Conservation (phyloP, 139 green algal genomes). For the Microglena sp. region DNA sequence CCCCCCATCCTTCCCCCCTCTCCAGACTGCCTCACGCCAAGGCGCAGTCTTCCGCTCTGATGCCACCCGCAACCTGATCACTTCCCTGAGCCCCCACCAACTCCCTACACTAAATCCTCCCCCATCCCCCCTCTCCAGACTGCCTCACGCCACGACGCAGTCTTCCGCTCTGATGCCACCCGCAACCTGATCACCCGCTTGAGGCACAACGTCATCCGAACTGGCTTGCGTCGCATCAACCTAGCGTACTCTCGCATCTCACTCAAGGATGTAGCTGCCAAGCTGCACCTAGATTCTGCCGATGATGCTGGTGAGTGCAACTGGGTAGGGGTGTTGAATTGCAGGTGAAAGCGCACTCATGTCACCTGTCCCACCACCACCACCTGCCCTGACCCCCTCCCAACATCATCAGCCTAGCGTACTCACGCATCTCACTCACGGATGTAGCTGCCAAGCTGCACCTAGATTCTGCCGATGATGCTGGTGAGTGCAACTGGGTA, state of each 20-base stretch:
- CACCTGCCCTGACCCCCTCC: too few species aligned
- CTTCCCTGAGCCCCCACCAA: slow-evolving; percentile 81
- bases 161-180: slow-evolving; percentile 69
- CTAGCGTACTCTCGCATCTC: slow-evolving; percentile 91
- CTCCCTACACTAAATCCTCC: neutral
- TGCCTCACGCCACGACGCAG: slow-evolving; percentile 47
- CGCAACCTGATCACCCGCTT: slow-evolving; percentile 85
- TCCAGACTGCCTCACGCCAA: too few species aligned
- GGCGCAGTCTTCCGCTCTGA: slow-evolving; percentile 68
- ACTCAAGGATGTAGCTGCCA: slow-evolving; percentile 72
- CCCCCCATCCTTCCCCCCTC: too few species aligned
- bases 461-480: slow-evolving; percentile 67
- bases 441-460: slow-evolving; percentile 80
- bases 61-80: slow-evolving; percentile 75
- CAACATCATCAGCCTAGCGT: slow-evolving; percentile 89
- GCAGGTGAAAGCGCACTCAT: too few species aligned
- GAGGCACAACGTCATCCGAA: slow-evolving; percentile 92
- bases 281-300: slow-evolving; percentile 65
- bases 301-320: slow-evolving; percentile 54
- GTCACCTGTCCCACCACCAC: too few species aligned
- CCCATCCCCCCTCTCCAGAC: slow-evolving; percentile 47
- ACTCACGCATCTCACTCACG: slow-evolving; percentile 84
- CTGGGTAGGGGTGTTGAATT: too few species aligned
- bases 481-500: slow-evolving; percentile 18
- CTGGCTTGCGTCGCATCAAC: slow-evolving; percentile 85